phyloP scores from a whole-genome alignment of 164 flowering plant genomes.

The Pachysandra terminalis region DNA sequence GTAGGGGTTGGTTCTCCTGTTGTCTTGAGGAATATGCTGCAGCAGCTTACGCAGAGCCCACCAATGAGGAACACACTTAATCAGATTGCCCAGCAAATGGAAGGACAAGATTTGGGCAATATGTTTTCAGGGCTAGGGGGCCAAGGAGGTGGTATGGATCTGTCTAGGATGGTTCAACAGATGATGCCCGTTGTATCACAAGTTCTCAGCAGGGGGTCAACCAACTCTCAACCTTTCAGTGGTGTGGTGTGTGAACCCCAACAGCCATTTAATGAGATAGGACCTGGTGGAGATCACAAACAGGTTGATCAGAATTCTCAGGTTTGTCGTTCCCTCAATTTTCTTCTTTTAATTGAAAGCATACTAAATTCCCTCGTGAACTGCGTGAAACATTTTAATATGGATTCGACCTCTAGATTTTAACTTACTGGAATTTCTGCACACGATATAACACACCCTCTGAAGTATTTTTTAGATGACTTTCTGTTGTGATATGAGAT shows the following conservation, averaged over 20 bases:
- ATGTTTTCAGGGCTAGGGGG: conserved; percentile 62
- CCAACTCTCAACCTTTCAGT: conserved; percentile 21
- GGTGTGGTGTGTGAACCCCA: conserved; percentile 21
- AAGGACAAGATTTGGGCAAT: conserved; percentile 51
- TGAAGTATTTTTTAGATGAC: no score
- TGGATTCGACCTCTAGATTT: no score
- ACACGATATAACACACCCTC: no score
- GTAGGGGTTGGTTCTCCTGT: conserved; percentile 78
- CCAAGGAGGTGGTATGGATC: conserved; percentile 70
- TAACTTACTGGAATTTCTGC: no score
- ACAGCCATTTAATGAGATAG: conserved; percentile 18
- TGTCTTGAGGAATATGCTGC: conserved; percentile 69
- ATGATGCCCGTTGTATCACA: conserved; percentile 96
- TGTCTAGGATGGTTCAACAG: conserved; percentile 83
- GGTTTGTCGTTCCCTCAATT: conserved; percentile 19
- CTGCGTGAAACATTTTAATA: no score
- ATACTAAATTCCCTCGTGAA: no score
- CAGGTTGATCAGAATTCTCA: conserved; percentile 20
- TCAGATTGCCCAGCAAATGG: conserved; percentile 79
- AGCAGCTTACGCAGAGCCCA: conserved; percentile 77
- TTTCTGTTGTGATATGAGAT: no score
- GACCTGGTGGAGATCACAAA: conserved; percentile 21
- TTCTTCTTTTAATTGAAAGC: neutral
- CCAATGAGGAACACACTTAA: conserved; percentile 65
- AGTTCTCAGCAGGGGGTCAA: conserved; percentile 53